Percentiles rank a stretch among this genome's conserved stretches.
Conservation (phyloP, 78 protist species). For the Dictyostelium purpureum region DNA sequence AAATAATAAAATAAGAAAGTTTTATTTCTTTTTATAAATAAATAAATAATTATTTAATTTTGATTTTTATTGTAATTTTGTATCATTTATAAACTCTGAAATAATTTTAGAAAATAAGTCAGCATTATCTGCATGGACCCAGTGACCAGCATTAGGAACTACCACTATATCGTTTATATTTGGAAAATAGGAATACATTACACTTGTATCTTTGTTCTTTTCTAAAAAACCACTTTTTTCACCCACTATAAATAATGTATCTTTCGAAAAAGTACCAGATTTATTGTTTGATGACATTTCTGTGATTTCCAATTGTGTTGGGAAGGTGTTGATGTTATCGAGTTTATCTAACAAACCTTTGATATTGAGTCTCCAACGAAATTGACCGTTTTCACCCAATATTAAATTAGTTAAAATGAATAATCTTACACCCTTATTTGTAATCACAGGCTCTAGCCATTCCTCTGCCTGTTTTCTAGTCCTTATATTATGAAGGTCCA, state of each 20-base stretch:
- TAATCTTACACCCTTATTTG: slow-evolving; percentile 23
- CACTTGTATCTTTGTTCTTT: background rate
- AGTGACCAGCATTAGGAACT: slow-evolving; percentile 45
- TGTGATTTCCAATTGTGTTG: background rate
- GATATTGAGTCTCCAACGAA: slow-evolving; percentile 25
- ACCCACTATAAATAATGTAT: slow-evolving; percentile 33
- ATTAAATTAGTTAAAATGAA: slow-evolving; percentile 42
- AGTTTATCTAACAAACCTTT: slow-evolving; percentile 2
- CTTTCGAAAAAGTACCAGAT: background rate
- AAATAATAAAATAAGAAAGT: too few relatives aligned
- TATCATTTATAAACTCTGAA: slow-evolving; percentile 24
- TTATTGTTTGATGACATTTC: background rate
- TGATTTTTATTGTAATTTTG: background rate
- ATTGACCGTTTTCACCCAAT: background rate
- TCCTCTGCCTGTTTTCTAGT: slow-evolving; percentile 28
- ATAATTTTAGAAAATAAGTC: background rate
- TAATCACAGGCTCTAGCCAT: slow-evolving; percentile 1
- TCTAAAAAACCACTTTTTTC: slow-evolving; percentile 18
- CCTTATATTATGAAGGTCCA: background rate
- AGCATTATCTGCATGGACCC: slow-evolving; percentile 62
- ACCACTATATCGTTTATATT: background rate
- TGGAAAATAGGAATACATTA: background rate
- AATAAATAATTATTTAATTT: too few relatives aligned
- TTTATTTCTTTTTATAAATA: too few relatives aligned
- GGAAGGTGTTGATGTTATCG: background rate